Evolutionary conservation across 73 alveolate genomes (phyloP).

Genomic region (Paramecium tetraurelia): DNA sequence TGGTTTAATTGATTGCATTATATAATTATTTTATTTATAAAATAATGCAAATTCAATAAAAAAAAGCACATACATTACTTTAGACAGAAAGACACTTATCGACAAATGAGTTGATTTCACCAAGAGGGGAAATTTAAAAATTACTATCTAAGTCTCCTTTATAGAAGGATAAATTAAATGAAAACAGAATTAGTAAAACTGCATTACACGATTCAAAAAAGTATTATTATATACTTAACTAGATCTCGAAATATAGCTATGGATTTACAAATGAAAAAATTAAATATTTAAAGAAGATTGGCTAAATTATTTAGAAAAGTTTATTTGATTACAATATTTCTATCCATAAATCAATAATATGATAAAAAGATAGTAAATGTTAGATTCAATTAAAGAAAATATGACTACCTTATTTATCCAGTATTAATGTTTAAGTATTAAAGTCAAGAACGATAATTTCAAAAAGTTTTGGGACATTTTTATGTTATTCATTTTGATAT

Average conservation of each 20-base stretch:
- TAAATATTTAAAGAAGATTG: not conserved
- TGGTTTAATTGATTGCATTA: constrained; percentile 22
- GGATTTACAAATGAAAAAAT: not conserved
- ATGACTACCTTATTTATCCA: not conserved
- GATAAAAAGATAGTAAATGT: not conserved
- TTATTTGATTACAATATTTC: not conserved
- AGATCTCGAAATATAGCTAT: not conserved
- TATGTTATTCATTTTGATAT: not conserved
- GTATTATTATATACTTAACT: not conserved
- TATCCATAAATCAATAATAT: not conserved
- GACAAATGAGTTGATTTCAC: not conserved
- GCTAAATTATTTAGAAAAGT: not conserved
- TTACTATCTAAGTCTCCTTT: not conserved
- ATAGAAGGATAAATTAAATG: not conserved
- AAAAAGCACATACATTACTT: not conserved
- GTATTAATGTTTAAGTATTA: not conserved
- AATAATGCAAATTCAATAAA: not conserved
- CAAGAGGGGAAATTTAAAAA: not conserved
- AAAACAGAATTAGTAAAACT: not conserved
- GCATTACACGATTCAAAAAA: not conserved
- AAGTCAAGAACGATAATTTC: not conserved
- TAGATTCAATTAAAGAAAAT: not conserved
- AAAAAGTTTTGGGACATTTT: constrained; percentile 21
- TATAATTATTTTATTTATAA: not conserved
- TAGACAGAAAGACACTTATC: not conserved